Evolutionary conservation across 176 grass and related monocot genomes (phyloP), one percentile per base, ranked within the genome.

Genomic region (Rhynchospora breviuscula): DNA sequence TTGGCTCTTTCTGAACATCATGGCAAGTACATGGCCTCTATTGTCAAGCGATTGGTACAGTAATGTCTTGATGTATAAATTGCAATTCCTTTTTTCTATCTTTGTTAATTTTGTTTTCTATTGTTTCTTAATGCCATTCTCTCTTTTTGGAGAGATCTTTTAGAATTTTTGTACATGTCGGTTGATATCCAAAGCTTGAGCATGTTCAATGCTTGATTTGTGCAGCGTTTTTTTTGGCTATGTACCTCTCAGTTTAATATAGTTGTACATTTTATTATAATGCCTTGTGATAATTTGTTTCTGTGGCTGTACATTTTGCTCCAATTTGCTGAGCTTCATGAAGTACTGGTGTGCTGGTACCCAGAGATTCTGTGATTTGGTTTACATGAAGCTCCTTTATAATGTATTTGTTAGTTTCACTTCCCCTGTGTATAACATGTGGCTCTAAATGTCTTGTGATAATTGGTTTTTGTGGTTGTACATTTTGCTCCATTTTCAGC

Each of bases 21-120:
- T 18, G 90, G 81, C 84, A 91, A 89, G 75, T 91, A 91, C 86
- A 91, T 91, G 90, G 90, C 90, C 59, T 81, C 90, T 48, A 73
- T 91, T 18, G 81, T 91, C 81, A 89, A 85, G 68, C 82, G 59
- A 54, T 78, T 91, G 86, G 87, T 58, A 52, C 84, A 75, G 60
- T 80, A 71, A 23, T 1, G 26, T 29, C 33, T 14, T 72, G 2
- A 9, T 63, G 80, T 82, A 51, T 68, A 68, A 82, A 67, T 54
- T 82, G 33, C 53, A 67, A 51, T 82, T 81, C 10, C 48, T 21
- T 80, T 17, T 21, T 61, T 40, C 52, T 76, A 5, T 40, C n/a
- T 21, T 81, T 64, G 17, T 81, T 33, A 61, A 11, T 59, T 45
- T 64, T 22, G 10, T 63, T 62, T 23, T 25, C 4, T 46, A 63